Evolutionary conservation across 2,329 filamentous ascomycete species (phyloP), one percentile per base, ranked within the genome.

Genomic region (Aspergillus caelatus): DNA sequence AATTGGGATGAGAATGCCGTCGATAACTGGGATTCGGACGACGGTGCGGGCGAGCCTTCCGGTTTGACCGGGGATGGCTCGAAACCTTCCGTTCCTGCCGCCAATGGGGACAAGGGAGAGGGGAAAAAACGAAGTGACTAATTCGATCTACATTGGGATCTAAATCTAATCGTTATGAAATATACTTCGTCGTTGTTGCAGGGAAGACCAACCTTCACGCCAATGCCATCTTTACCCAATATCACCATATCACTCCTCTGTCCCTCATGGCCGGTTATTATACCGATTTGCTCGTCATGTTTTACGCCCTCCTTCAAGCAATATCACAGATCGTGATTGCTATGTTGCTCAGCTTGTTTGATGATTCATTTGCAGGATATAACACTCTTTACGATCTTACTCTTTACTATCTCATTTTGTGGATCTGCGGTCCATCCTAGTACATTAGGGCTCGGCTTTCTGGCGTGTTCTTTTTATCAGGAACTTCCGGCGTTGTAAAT

Each of bases 1-100:
- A 93, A 94, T 69, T 97, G 94, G 93, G 93, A 97, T 73, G 94
- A 97, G 80, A 95, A 97, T 77, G 85, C 82, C 1, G 86, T 87
- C 63, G 86, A 89, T 70, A 82, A 82, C 69, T 90, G 87, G 88
- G 88, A 90, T 58, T 85, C 86, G 2, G 87, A 87, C 34, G 87
- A 83, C 55, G 76, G 70, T 1, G 73, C 72, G 46, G 73, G 70
- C n/a, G 73, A 74, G 43, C 66, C 62, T 0, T 68, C 58, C 26
- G 67, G 28, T 46, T 45, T 66, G 16, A 53, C 43, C 8, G 59
- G 58, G 11, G 64, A 71, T 10, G 69, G 66, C n/a, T 71, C 71
- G 28, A 70, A 71, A 57, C 69, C 34, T 62, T 60, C 45, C 23
- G 54, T 64, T 54, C 50, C 72, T 39, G 61, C 65, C 12, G 68